A percentile compares a stretch with the other conserved stretches of the same genome.
Conservation (phyloP, 768 basidiomycete genomes). For the Boletus sensibilis region DNA sequence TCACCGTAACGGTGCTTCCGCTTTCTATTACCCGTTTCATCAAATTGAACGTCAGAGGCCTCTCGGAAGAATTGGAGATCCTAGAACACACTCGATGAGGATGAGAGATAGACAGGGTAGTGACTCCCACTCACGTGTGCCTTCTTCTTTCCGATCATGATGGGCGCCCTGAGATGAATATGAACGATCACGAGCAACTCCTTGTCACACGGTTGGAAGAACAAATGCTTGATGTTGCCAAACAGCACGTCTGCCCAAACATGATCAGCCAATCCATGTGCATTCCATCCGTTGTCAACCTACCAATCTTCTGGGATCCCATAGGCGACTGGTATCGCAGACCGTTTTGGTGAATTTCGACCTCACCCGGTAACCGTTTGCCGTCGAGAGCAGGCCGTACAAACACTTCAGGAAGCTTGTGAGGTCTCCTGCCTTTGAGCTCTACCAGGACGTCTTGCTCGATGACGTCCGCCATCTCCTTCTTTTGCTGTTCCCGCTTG, state of each 20-base stretch:
- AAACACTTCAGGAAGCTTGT: conserved; percentile 87
- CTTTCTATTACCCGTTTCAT: conserved; percentile 99
- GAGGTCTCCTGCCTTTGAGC: conserved; percentile 83
- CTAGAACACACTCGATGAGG: conserved; percentile 37
- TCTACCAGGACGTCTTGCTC: conserved; percentile 91
- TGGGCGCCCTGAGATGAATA: conserved; percentile 89
- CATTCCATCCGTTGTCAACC: conserved; percentile 24
- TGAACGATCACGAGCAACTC: conserved; percentile 95
- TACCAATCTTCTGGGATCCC: conserved; percentile 89
- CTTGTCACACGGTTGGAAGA: conserved; percentile 98
- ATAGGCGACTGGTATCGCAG: conserved; percentile 86
- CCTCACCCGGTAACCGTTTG: conserved; percentile 93
- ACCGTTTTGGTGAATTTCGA: conserved; percentile 98
- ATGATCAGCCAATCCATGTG: conserved; percentile 1
- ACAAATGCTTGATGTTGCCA: conserved; percentile 96
- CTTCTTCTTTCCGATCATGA: conserved; percentile 99
- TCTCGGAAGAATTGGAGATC: conserved; percentile 99
- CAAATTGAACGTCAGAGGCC: conserved; percentile 95
- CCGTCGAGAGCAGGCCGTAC: conserved; percentile 93
- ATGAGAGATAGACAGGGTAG: background rate
- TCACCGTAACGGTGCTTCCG: conserved; percentile 96
- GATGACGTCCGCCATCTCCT: conserved; percentile 96
- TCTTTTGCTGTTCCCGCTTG: conserved; percentile 96
- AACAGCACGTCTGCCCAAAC: conserved; percentile 76
- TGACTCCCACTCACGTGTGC: conserved; percentile 62